Base-by-base conservation (phyloP, 495 filamentous ascomycete species). In the Aspergillus sparsus region DNA sequence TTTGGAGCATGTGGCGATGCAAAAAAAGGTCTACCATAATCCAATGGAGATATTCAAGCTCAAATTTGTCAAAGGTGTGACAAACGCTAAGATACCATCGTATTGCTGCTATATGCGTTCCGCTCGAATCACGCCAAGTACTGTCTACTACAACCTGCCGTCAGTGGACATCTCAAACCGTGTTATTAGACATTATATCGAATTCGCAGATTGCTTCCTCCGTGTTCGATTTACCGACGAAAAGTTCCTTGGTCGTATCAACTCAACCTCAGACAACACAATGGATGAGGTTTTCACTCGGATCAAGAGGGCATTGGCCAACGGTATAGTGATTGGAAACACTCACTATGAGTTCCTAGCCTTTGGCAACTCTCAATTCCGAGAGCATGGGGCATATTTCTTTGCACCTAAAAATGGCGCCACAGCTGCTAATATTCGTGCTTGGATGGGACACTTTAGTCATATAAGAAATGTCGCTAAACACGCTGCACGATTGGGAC, bases 281-380 rank as follows among this genome's bases (percentile, higher is more conserved):
- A 85, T 89, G 63, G 83, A 97, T 53, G 84, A 88, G 58, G 56
- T 97, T 1, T 96, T 90, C 66, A 83, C 82, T 13, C 85, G 92
- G 12, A 78, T 96, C 61, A 85, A 85, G 64, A 79, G 86, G 47
- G 83, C 89, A 5, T 66, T 98, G 65, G 75, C 72, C 6, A 85
- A 93, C 45, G 94, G 94, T 7, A 96, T 99, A 59, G 76, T 73
- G 1, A 86, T 99, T 53, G 94, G 89, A 11, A 84, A 85, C 62
- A 85, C 89, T 11, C 87, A 85, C 62, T 99, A 89, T 69, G 83
- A 95, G 66, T 97, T 97, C 63, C 85, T 99, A 21, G 93, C 95
- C 6, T 96, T 92, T 70, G 93, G 94, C 0, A 98, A 96, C 70
- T 97, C 93, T 0, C 94, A 98, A 63, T 89, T 99, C 58, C 85